These are phyloP conservation scores for Ceratobasidium theobromae DNA, from an alignment of 1,284 basidiomycete species.

Conservation along the genomic window DNA sequence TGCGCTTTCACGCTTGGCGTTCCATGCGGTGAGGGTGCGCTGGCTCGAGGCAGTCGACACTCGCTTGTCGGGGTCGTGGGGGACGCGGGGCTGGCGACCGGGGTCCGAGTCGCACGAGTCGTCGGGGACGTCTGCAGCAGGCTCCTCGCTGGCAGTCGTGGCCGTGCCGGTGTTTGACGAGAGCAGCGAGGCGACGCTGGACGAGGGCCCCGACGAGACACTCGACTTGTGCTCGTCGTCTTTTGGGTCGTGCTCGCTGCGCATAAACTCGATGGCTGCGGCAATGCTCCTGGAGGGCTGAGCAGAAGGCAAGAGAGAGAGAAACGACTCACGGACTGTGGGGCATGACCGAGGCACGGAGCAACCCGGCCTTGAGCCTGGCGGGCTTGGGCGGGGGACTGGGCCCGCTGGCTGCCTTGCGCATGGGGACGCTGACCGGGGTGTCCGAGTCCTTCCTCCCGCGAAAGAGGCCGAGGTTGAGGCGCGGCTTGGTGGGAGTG, in stretches of 20 bases:
- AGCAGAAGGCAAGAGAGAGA: not conserved
- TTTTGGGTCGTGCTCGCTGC: constrained; percentile 13
- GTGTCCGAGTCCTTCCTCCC: not conserved
- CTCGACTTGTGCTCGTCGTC: not conserved
- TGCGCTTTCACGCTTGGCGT: constrained; percentile 10
- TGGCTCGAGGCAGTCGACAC: constrained; percentile 30
- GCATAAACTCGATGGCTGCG: constrained; percentile 31
- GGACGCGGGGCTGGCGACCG: not conserved
- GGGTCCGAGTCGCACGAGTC: not conserved
- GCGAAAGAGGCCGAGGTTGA: not conserved
- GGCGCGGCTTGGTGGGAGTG: not conserved
- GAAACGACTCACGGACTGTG: constrained; percentile 23
- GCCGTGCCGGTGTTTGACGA: not conserved
- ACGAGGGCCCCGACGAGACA: constrained; percentile 21
- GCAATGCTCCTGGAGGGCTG: constrained; percentile 21
- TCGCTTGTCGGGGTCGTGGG: constrained; percentile 27
- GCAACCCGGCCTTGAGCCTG: too few relatives aligned
- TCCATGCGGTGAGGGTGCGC: constrained; percentile 23
- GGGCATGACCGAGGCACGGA: too few relatives aligned
- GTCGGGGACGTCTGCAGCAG: not conserved
- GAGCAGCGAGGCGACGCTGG: constrained; percentile 27
- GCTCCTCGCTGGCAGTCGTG: constrained; percentile 16
- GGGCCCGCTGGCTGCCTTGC: not conserved
- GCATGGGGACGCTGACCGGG: not conserved
- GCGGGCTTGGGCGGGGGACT: too few relatives aligned